Base-by-base conservation (phyloP, 1,139 yeast species). In the Kodamaea fungicola region DNA sequence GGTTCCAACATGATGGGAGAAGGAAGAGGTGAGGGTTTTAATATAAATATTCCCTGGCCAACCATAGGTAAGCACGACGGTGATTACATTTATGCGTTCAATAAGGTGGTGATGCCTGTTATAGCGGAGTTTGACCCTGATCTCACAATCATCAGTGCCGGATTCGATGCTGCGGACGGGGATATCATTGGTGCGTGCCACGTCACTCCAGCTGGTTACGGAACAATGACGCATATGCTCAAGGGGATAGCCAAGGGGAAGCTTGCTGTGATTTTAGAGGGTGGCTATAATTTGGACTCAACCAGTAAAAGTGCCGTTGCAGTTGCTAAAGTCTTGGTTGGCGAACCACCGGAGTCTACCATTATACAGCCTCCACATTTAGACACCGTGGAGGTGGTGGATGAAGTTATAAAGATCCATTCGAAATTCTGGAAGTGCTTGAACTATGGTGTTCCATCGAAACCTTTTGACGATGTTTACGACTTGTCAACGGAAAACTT, bases 101-200 rank as follows among this genome's bases (percentile, higher is more conserved):
- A 81, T 48, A 81, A 82, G 50, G 80, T 90, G n/a, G 77, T 94
- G 9, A 74, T 94, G 75, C 98, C 98, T 0, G 79, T 89, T 32
- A 85, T 95, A 34, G 66, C 80, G 40, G 98, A 94, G 55, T 94
- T 83, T 52, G 83, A 83, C 52, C 97, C 99, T 0, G 98, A 94
- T 62, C 70, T 94, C 47, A 89, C 89, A 6, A 87, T 94, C 28
- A 83, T 94, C 25, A 87, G 96, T 30, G 83, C 97, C 0, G 99
- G 99, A 0, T 92, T 92, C 54, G 99, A 92, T 64, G 98, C 98
- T 19, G 99, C 99, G 0, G 96, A 87, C 51, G 98, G 97, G 37
- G 99, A 94, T 62, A 83, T 88, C 40, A 87, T 94, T 47, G 99
- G 98, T n/a, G 96, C 94, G 29, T 92, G 97, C 59, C 95, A 87